phyloP scores from a whole-genome alignment of 768 basidiomycete genomes.

The Tylopilus felleus region DNA sequence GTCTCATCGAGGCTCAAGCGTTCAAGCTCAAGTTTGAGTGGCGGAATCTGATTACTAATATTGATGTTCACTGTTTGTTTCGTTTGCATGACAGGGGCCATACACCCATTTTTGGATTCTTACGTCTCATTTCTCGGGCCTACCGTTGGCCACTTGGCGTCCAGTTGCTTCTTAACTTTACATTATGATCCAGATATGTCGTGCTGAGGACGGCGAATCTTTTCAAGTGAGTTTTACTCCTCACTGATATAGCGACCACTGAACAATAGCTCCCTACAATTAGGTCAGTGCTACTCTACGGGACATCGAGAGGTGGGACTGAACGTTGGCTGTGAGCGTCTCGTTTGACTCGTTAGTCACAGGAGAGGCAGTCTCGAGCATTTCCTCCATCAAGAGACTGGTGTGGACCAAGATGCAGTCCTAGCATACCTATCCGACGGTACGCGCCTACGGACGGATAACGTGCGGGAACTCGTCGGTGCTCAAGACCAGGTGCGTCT shows the following conservation, averaged over 20 bases:
- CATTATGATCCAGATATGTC: conserved; percentile 60
- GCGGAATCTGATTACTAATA: no score
- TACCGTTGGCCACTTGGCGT: background rate
- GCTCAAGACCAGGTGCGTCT: conserved; percentile 65
- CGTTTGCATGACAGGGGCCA: conserved; percentile 13
- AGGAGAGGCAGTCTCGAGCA: conserved; percentile 68
- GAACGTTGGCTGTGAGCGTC: conserved; percentile 1
- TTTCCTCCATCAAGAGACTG: conserved; percentile 70
- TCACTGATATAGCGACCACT: background rate
- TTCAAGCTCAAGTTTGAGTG: no score
- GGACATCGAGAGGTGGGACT: conserved; percentile 69
- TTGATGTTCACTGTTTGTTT: no score
- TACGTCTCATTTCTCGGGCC: conserved; percentile 18
- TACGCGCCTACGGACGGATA: conserved; percentile 63
- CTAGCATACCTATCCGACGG: conserved; percentile 82
- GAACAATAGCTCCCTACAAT: background rate
- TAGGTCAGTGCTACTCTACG: conserved; percentile 60
- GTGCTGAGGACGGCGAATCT: conserved; percentile 61
- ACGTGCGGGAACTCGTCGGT: conserved; percentile 73
- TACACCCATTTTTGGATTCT: conserved; percentile 16
- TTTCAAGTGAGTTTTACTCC: conserved; percentile 44
- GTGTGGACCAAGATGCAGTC: conserved; percentile 63
- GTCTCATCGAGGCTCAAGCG: no score
- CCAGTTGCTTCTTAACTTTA: conserved; percentile 3
- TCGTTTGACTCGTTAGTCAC: conserved; percentile 5